Conservation (phyloP, 805 yeast genomes). For the Kluyveromyces siamensis region DNA sequence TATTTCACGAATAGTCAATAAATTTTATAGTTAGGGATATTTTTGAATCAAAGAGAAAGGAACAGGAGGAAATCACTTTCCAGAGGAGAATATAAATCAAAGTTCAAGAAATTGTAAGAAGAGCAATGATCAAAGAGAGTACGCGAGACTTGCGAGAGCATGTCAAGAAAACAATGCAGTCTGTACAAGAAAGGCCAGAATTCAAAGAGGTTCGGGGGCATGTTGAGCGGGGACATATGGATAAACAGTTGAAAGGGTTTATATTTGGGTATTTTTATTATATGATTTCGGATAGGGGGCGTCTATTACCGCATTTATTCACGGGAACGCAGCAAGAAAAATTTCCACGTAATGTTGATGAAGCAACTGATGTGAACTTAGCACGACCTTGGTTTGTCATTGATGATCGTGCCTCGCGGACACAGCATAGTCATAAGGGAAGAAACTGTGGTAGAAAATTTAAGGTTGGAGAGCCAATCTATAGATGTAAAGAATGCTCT, state of each 20-base stretch:
- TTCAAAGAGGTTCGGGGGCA: constrained; percentile 20
- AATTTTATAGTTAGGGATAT: not conserved
- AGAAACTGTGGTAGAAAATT: constrained; percentile 63
- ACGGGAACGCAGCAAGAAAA: constrained; percentile 7
- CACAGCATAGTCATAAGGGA: constrained; percentile 38
- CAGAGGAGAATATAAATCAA: not conserved
- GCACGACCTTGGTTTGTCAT: constrained; percentile 12
- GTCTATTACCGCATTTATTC: constrained; percentile 28
- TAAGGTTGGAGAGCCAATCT: constrained; percentile 53
- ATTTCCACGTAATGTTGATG: constrained; percentile 15
- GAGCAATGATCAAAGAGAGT: constrained; percentile 1
- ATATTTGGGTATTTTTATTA: constrained; percentile 26
- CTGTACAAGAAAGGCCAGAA: constrained; percentile 13
- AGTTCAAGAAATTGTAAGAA: not conserved
- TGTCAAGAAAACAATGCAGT: constrained; percentile 10
- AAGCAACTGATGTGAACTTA: constrained; percentile 11
- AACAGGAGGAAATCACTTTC: not conserved
- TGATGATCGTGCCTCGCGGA: constrained; percentile 8
- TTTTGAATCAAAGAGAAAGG: constrained; percentile 1
- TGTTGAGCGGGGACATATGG: constrained; percentile 22
- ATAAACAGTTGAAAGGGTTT: constrained; percentile 15
- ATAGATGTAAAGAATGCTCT: constrained; percentile 69
- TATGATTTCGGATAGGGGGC: constrained; percentile 32
- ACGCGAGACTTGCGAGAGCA: constrained; percentile 6
- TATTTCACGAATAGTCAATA: not conserved